phyloP scores from a whole-genome alignment of 768 basidiomycete species.

The Termitomyces sp. region DNA sequence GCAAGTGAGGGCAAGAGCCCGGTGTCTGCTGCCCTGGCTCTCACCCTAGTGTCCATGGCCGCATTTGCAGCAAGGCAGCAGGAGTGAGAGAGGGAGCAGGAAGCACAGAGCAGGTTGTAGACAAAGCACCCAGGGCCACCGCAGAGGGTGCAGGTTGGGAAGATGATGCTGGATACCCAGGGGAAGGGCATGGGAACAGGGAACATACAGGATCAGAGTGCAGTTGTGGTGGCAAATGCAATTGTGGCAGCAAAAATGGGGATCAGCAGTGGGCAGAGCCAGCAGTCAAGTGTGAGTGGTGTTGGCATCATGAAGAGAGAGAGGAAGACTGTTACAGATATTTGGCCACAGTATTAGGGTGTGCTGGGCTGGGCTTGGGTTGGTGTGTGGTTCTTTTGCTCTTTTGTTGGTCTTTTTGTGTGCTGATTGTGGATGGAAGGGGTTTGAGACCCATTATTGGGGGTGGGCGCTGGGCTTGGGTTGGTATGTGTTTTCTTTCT shows the following conservation, averaged over 20 bases:
- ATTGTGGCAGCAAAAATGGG: background rate
- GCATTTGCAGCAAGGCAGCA: no score
- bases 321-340: conserved; percentile 40
- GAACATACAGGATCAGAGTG: conserved; percentile 36
- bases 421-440: background rate
- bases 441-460: no score
- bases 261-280: conserved; percentile 8
- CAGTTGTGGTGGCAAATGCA: conserved; percentile 18
- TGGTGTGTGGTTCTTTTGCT: no score
- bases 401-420: no score
- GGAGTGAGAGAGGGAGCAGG: background rate
- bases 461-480: background rate
- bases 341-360: conserved; percentile 30
- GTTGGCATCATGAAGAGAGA: conserved; percentile 22
- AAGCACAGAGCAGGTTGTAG: conserved; percentile 29
- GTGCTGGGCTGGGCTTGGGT: no score
- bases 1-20: no score
- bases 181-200: conserved; percentile 1
- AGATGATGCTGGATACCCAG: conserved; percentile 40
- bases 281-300: conserved; percentile 3
- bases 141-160: conserved; percentile 32
- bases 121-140: conserved; percentile 44
- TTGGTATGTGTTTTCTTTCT: background rate
- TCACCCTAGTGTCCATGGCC: background rate
- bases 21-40: background rate